Evolutionary conservation across 768 basidiomycete species (phyloP).

Genomic region (Lactifluus rugatus): DNA sequence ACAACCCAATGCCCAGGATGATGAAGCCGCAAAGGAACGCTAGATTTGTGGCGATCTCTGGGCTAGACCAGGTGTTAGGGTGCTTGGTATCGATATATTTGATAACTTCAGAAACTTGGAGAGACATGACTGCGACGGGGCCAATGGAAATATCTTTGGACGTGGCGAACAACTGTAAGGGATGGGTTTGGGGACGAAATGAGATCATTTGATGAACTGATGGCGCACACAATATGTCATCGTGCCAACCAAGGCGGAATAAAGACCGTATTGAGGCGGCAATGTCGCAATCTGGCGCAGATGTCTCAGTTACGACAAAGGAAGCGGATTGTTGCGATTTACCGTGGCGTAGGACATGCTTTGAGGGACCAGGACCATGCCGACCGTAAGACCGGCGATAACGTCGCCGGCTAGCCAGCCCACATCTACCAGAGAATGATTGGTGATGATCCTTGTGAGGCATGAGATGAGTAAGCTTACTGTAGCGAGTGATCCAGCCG

Average conservation of each 20-base stretch:
- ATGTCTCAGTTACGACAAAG: neutral
- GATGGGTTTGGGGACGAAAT: neutral
- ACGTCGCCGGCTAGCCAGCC: constrained; percentile 82
- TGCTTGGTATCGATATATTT: constrained; percentile 44
- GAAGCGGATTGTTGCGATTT: neutral
- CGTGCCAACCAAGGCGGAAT: constrained; percentile 87
- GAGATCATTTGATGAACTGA: neutral
- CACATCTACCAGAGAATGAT: constrained; percentile 23
- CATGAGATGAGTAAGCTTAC: constrained; percentile 31
- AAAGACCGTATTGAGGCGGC: constrained; percentile 80
- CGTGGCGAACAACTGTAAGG: constrained; percentile 77
- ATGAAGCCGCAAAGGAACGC: constrained; percentile 88
- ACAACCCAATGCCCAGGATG: constrained; percentile 78
- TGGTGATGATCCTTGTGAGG: neutral
- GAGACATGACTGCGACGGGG: constrained; percentile 97
- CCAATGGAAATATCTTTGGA: constrained; percentile 99
- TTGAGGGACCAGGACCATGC: constrained; percentile 92
- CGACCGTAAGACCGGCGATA: constrained; percentile 87
- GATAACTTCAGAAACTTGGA: constrained; percentile 78
- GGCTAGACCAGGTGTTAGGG: constrained; percentile 49
- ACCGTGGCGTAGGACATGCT: constrained; percentile 83
- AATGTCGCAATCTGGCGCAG: constrained; percentile 68
- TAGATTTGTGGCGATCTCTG: constrained; percentile 74
- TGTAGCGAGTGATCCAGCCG: constrained; percentile 81
- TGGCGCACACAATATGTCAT: constrained; percentile 67